A percentile compares a stretch with the other conserved stretches of the same genome.
These are phyloP conservation scores for Eragrostis curvula DNA, from an alignment of 176 grass and related monocot genomes.

Conservation along the genomic window DNA sequence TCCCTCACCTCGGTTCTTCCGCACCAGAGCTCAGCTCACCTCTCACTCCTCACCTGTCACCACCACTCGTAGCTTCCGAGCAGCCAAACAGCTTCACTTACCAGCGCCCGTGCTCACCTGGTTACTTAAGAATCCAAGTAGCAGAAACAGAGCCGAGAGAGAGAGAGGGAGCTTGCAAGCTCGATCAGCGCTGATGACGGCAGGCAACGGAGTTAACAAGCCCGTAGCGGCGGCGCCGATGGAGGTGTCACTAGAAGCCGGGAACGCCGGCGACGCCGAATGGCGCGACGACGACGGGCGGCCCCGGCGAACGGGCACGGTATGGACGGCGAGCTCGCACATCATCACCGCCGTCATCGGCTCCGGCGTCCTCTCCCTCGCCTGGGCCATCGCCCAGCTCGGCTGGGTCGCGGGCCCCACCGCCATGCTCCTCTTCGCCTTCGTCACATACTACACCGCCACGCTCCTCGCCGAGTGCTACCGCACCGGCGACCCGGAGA, in stretches of 20 bases:
- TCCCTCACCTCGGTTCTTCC: no score
- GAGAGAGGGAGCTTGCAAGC: no score
- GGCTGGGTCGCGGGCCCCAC: conserved; percentile 59
- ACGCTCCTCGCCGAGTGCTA: conserved; percentile 65
- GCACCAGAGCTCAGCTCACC: no score
- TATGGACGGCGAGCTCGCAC: conserved; percentile 63
- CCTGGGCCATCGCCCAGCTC: conserved; percentile 68
- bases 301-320: conserved; percentile 22
- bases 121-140: not conserved
- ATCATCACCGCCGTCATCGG: conserved; percentile 68
- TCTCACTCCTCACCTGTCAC: no score
- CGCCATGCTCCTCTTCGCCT: conserved; percentile 57
- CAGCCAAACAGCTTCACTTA: no score
- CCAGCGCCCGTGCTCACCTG: no score
- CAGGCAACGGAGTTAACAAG: not conserved
- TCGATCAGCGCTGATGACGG: not conserved
- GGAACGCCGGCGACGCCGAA: conserved; percentile 10
- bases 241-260: conserved; percentile 49
- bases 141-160: not conserved
- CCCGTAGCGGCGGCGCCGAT: not conserved
- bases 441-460: conserved; percentile 62
- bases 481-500: conserved; percentile 46
- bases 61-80: no score
- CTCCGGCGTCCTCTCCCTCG: conserved; percentile 61
- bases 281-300: conserved; percentile 52